A percentile compares a stretch with the other conserved stretches of the same genome.
Evolutionary conservation across 2,329 filamentous ascomycete genomes (phyloP).

Genomic region (Coccinonectria pachysandricola): DNA sequence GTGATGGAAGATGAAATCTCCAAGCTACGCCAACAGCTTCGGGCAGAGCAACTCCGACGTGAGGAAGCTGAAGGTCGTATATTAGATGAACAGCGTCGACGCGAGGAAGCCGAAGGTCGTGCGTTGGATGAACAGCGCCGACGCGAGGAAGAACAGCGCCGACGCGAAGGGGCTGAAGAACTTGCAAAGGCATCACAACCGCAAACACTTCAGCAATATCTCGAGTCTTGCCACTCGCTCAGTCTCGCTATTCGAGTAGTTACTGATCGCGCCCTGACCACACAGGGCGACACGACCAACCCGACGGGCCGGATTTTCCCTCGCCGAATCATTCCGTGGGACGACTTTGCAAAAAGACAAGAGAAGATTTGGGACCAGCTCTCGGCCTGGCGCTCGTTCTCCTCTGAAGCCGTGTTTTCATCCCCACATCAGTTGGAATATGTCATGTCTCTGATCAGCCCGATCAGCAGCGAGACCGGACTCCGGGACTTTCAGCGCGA

Average conservation of each 20-base stretch:
- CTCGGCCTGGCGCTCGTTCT: slow-evolving; percentile 15
- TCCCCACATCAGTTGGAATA: slow-evolving; percentile 25
- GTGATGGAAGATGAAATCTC: slow-evolving; percentile 4
- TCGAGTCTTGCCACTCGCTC: slow-evolving; percentile 24
- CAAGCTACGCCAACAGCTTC: slow-evolving; percentile 1
- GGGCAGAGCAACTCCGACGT: slow-evolving; percentile 1
- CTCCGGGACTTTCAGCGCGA: slow-evolving; percentile 25
- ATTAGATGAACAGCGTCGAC: slow-evolving; percentile 12
- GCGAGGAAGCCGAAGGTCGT: slow-evolving; percentile 15
- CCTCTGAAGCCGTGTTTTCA: slow-evolving; percentile 19
- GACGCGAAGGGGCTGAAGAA: slow-evolving; percentile 19
- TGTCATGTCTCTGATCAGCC: slow-evolving; percentile 17
- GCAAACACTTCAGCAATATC: slow-evolving; percentile 18
- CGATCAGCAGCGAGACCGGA: slow-evolving; percentile 25
- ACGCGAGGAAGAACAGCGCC: slow-evolving; percentile 15
- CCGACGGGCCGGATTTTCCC: slow-evolving; percentile 24
- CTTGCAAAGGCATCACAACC: slow-evolving; percentile 9
- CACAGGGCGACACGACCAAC: slow-evolving; percentile 24
- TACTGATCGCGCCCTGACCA: slow-evolving; percentile 22
- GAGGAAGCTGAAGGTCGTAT: slow-evolving; percentile 2
- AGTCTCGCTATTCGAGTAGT: slow-evolving; percentile 20
- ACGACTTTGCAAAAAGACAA: slow-evolving; percentile 22
- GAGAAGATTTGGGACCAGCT: slow-evolving; percentile 23
- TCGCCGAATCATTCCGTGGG: slow-evolving; percentile 26
- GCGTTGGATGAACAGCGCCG: no score